Conservation (phyloP, 441 rosid genomes). For the Euphorbia celastroides region DNA sequence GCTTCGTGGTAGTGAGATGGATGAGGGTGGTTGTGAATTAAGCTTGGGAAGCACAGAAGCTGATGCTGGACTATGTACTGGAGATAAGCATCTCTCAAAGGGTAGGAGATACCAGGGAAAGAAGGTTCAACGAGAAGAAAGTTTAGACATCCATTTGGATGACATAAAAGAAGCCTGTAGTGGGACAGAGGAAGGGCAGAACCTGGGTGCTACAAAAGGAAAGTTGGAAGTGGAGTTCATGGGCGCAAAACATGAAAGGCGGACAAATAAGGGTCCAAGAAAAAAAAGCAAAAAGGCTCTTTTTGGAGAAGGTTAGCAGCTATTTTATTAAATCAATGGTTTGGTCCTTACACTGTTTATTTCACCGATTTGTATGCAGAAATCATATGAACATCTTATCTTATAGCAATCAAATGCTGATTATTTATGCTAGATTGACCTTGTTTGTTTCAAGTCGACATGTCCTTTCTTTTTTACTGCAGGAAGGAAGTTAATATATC, state of each 20-base stretch:
- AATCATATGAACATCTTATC: too few relatives aligned
- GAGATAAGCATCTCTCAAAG: conserved; percentile 35
- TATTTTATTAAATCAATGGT: conserved; percentile 7
- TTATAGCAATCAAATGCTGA: too few relatives aligned
- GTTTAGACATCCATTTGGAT: conserved; percentile 46
- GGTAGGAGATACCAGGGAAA: conserved; percentile 42
- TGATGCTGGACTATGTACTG: conserved; percentile 35
- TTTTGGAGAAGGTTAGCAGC: conserved; percentile 55
- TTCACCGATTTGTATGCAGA: neutral
- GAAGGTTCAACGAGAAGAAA: conserved; percentile 46
- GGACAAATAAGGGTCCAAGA: conserved; percentile 42
- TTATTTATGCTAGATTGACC: neutral
- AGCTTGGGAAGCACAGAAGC: conserved; percentile 65
- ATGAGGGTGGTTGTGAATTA: conserved; percentile 63
- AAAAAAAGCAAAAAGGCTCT: conserved; percentile 73
- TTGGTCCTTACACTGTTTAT: neutral
- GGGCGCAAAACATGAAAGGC: conserved; percentile 39
- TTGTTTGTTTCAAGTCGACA: neutral
- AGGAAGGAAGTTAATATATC: too few relatives aligned
- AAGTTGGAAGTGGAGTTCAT: conserved; percentile 36
- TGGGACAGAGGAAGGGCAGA: conserved; percentile 72
- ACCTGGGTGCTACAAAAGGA: conserved; percentile 35
- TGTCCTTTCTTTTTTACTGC: too few relatives aligned
- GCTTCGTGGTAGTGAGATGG: conserved; percentile 52
- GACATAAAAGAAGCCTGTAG: conserved; percentile 85